Base-by-base conservation (phyloP, 495 filamentous ascomycete species). In the Aspergillus cavernicola region DNA sequence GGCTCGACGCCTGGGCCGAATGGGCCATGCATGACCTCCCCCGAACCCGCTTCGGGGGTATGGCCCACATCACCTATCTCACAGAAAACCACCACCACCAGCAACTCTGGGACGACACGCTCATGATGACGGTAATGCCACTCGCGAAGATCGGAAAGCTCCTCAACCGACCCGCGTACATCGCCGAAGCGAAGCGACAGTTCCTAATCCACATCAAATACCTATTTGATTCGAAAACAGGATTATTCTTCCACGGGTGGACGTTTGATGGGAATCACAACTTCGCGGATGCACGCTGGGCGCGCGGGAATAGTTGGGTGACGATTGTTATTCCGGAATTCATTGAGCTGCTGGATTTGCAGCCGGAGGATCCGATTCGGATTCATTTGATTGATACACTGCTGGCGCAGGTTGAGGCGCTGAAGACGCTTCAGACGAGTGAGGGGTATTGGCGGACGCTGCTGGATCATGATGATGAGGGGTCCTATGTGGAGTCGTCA, bases 101-200 rank as follows among this genome's bases (percentile, higher is more conserved):
- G 60, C 83, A 89, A 64, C 70, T 89, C 40, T 90, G 86, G 86
- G 86, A 88, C 50, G 86, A 90, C 57, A 90, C 86, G 18, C 73
- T 89, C 38, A 89, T 90, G 85, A 90, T 90, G 86, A 88, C 85
- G 10, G 86, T 87, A 1, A 65, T 89, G 69, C 86, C 86, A 6
- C 73, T 89, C 1, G 85, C 85, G 13, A 90, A 89, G 70, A 89
- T 89, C 45, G 86, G 86, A 1, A 75, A 80, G 41, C 65, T 89
- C 12, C 72, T 90, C 4, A 69, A 74, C 45, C 72, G 84, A 2
- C 81, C 81, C 0, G 74, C 83, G 42, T 89, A 90, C 57, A 69
- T 89, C n/a, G 80, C 75, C 3, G 86, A 89, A 64, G 86, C 86
- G 10, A 87, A 87, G 65, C 73, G 79, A 18, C 86, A 90, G 66